Base-by-base conservation (phyloP, 805 yeast species). In the Debaryomyces hansenii region DNA sequence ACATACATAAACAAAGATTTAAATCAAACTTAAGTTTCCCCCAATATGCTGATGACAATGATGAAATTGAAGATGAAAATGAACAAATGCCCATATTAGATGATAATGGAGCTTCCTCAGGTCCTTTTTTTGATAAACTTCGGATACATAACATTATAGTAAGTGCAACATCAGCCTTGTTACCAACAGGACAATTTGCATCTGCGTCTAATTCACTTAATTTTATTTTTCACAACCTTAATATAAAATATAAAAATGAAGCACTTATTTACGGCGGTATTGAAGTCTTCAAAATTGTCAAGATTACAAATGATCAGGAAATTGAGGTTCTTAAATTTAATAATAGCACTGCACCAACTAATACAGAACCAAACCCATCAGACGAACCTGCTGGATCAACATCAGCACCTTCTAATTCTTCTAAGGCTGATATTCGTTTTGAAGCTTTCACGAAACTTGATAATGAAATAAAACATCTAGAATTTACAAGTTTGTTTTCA, bases 401-500 rank as follows among this genome's bases (percentile, higher is more conserved):
- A 11, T 42, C 49, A 8, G 21, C 43, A 16, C 34, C 53, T 16
- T 34, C 49, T 2, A 27, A 27, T 2, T 15, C 46, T 3, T 27
- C 50, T 15, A 73, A 72, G 35, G 75, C 78, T 5, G 88, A 83
- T 52, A 40, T 83, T 2, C 57, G 84, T 29, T 79, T 83, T 57
- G 87, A 83, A 55, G 47, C 73, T 18, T 70, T 73, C 40, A 48
- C 58, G 7, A 58, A 53, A 9, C 1, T 37, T 1, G 60, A 49
- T 9, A 50, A 51, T 4, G 42, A 43, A 2, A 12, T 11, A 11
- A 7, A 35, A 4, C 38, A 41, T 7, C 46, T 59, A 0, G 74
- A 74, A 35, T 59, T 69, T 15, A 76, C 82, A 0, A 24, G 74
- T 0, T 56, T 80, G 2, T 59, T 77, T 16, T 70, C 82, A 0